Conservation (phyloP, 345 rosid genomes). For the Citrus medica region DNA sequence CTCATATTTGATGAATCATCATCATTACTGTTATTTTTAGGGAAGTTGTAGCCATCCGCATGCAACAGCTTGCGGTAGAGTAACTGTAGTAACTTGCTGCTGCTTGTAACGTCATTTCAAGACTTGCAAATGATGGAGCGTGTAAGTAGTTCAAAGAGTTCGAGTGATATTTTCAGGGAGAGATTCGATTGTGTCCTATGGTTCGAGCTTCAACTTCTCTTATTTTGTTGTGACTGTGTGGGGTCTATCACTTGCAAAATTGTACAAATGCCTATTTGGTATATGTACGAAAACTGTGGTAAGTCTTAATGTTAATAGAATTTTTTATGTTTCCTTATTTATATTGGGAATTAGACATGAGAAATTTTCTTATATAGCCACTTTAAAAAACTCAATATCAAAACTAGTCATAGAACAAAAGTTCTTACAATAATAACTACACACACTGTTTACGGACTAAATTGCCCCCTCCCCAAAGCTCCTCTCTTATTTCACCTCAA, state of each 20-base stretch:
- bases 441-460: too few species aligned
- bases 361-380: too few species aligned
- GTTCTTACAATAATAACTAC: too few species aligned
- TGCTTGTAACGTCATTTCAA: constrained; percentile 48
- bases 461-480: too few species aligned
- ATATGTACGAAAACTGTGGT: too few species aligned
- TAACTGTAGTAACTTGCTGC: constrained; percentile 46
- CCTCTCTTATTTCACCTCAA: too few species aligned
- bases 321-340: too few species aligned
- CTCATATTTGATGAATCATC: constrained; percentile 15
- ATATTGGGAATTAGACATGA: too few species aligned
- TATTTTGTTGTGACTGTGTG: constrained; percentile 33
- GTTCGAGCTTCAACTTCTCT: constrained; percentile 31
- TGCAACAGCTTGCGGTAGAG: constrained; percentile 41
- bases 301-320: too few species aligned
- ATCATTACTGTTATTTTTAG: background rate
- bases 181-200: constrained; percentile 29
- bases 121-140: constrained; percentile 73
- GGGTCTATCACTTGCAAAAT: constrained; percentile 3
- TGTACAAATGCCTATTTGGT: too few species aligned
- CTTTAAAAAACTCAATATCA: too few species aligned
- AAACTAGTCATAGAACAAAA: too few species aligned
- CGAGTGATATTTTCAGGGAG: constrained; percentile 57
- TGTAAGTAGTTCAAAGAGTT: constrained; percentile 66
- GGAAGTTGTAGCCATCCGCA: background rate